Evolutionary conservation across 2,329 filamentous ascomycete genomes (phyloP), one percentile per base, ranked within the genome.

Genomic region (Pseudopyrenochaeta lycopersici): DNA sequence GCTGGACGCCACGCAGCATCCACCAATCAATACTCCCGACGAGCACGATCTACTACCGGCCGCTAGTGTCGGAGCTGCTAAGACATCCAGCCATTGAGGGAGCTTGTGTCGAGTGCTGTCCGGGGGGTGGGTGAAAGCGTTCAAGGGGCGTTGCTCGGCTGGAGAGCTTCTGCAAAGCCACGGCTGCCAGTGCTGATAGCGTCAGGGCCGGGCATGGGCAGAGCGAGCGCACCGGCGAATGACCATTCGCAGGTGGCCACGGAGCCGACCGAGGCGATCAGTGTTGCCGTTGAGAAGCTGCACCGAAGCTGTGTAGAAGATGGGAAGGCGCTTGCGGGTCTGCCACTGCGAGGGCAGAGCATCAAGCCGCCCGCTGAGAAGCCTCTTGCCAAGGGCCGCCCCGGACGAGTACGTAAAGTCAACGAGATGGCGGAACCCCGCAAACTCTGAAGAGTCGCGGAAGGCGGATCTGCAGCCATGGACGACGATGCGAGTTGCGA

Each of bases 271-370:
- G 70, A 67, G 61, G 60, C 62, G 51, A 58, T 64, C 56, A 52
- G 49, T 49, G 58, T n/a, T 49, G 60, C 63, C 58, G 64, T 58
- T 62, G 52, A 50, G 62, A 64, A 62, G 65, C 66, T 71, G 72
- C 71, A 73, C 58, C 65, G 72, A 75, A 75, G 58, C 64, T 65
- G 70, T 66, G 62, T 70, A 60, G 71, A 75, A 73, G 58, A 64
- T 56, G 46, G 45, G 21, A 49, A 51, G 55, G 58, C 59, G 68
- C 66, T 67, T 66, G 66, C 48, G 55, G 63, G 52, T n/a, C 51
- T 59, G 63, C 63, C 55, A 62, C 52, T 60, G 47, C 53, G 52
- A 60, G 53, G 7, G 21, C 45, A 36, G 54, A 63, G 57, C 62
- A 49, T 46, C n/a, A 57, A 58, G 59, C 59, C 64, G 64, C 62